Conservation (phyloP, 2,329 filamentous ascomycete species). For the Botrytis fragariae region DNA sequence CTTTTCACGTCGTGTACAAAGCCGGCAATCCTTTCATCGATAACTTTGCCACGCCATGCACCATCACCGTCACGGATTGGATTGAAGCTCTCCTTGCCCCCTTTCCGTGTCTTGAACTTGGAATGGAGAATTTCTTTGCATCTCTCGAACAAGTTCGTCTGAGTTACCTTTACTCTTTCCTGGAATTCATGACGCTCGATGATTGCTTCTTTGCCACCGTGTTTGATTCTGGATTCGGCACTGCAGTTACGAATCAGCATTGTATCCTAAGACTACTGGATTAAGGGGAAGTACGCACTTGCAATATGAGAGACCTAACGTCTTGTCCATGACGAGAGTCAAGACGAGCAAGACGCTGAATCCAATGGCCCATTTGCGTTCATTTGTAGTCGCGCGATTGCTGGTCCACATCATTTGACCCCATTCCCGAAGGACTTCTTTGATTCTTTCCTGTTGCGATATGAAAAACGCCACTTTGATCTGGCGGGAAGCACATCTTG, state of each 20-base stretch:
- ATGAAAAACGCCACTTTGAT: conserved; percentile 37
- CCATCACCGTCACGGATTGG: conserved; percentile 36
- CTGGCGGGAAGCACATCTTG: conserved; percentile 35
- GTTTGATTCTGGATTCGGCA: conserved; percentile 28
- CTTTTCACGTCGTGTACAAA: conserved; percentile 32
- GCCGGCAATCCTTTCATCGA: conserved; percentile 26
- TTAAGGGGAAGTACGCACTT: conserved; percentile 13
- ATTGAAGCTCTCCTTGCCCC: conserved; percentile 38
- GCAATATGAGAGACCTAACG: conserved; percentile 25
- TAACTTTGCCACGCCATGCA: conserved; percentile 31
- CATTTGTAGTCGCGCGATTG: conserved; percentile 30
- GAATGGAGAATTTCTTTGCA: conserved; percentile 39
- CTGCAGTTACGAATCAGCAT: conserved; percentile 30
- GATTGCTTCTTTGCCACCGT: conserved; percentile 25
- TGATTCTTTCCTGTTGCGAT: conserved; percentile 34
- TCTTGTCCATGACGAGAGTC: conserved; percentile 36
- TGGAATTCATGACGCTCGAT: conserved; percentile 29
- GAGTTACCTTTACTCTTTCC: conserved; percentile 31
- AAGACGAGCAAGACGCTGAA: conserved; percentile 36
- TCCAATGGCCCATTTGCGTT: conserved; percentile 36
- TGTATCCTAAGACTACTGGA: conserved; percentile 27
- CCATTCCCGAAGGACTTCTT: conserved; percentile 35
- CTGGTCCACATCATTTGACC: conserved; percentile 37
- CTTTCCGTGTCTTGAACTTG: conserved; percentile 38
- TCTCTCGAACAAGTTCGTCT: conserved; percentile 36